Evolutionary conservation across 164 flowering plant species (phyloP), one percentile per base, ranked within the genome.

Genomic region (Nymphaea thermarum): DNA sequence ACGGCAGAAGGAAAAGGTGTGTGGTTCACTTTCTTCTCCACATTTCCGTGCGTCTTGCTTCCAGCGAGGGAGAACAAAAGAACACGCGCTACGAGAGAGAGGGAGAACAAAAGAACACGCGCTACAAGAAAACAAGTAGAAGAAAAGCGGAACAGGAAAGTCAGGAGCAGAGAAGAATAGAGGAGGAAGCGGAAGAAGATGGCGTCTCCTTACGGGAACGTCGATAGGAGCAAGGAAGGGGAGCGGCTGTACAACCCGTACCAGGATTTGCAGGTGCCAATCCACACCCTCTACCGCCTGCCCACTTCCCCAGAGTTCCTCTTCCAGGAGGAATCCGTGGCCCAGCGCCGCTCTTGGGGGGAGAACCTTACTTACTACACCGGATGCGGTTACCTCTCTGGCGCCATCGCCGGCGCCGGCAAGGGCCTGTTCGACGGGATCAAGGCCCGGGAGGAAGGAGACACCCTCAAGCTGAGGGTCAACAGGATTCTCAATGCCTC

Each of bases 311-410:
- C 96, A 18, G 96, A 92, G 62, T 88, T 71, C 77, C 95, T 90
- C 68, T 92, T 90, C 87, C 73, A 78, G 63, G 98, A 92, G 69
- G 98, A 92, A 65, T 68, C 95, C 70, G 15, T 73, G 44, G 81
- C 68, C 4, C 86, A 83, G 65, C 87, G 91, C 74, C 86, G 98
- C 11, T 86, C 96, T 1, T 92, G 96, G 96, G 91, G 98, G 16
- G 96, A 92, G 55, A 90, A 90, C 64, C 83, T 92, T 47, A 88
- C 94, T 64, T 92, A 82, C 76, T 90, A 88, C 80, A 92, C 98
- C 62, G 98, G 98, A n/a, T 71, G 76, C 65, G 85, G 84, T 17
- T 92, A 90, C 72, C 82, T 86, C 45, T 71, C 77, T 59, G 98
- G 95, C 3, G 78, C 96, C 42, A 36, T 79, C 4, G 36, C 68